Base-by-base conservation (phyloP, 306 rosid species). In the Begonia fuchsioides region DNA sequence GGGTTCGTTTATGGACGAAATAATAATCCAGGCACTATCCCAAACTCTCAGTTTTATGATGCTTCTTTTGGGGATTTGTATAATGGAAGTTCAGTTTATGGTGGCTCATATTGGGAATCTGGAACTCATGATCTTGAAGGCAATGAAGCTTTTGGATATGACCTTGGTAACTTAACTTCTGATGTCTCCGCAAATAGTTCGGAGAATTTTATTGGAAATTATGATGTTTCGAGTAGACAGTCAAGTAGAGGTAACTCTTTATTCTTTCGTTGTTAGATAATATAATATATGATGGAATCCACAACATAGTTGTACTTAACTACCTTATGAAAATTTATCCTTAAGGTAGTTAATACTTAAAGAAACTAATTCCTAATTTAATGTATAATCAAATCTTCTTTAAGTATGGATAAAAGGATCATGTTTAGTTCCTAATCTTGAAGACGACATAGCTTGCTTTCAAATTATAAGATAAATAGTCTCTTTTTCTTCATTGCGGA, bases 1-100 rank as follows among this genome's bases (percentile, higher is more conserved):
- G 86, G 94, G 52, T 64, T 82, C 52, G 82, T 75, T 43, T 86
- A 82, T 54, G 86, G 88, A 71, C 77, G 98, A 77, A 79, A 64
- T 71, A 57, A 54, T 43, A 60, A 74, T 56, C 43, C 95, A 10
- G 75, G 64, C 38, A 63, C 55, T 26, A 66, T 63, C 61, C 68
- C 78, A 47, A 32, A 78, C 46, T 70, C 94, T 43, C 12, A 84
- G 38, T 88, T 76, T 59, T 63, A 68, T 64, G 96, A 86, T 49
- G 88, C 86, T 55, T 72, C 87, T 8, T 82, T 77, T 19, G 81
- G 87, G 20, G 93, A 79, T 44, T 62, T 86, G 3, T 86, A 82
- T 65, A 83, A 71, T 43, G 69, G 57, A 35, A 70, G 77, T 62
- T 74, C 79, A 9, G 81, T 75, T 60, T 81, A 76, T 54, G 67